Base-by-base conservation (phyloP, 202 grass and related monocot genomes). In the Saccharum hybrid region DNA sequence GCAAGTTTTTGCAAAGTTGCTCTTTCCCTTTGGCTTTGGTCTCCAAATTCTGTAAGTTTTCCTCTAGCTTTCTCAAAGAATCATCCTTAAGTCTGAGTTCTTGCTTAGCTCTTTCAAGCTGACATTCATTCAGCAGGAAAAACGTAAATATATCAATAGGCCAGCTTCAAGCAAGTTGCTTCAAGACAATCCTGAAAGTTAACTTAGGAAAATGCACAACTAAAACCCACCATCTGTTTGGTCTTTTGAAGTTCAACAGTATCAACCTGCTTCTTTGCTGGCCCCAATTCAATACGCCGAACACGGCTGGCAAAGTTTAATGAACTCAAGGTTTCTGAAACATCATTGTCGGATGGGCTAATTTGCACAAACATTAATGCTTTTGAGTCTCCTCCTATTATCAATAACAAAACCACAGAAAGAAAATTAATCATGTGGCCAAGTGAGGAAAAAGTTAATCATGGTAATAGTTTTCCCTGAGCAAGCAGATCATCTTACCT, bases 311-410 rank as follows among this genome's bases (percentile, higher is more conserved):
- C 93, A 12, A 99, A 99, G 79, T 94, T 99, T 52, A 99, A 70
- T 49, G 96, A 99, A 81, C 91, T 99, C 36, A 99, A 85, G 46
- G 96, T 96, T 88, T 99, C 96, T 14, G 91, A 86, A 19, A 81
- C 63, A 63, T 99, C 96, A 31, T 96, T 99, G 36, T 94, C 76
- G 0, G 96, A 96, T 56, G 96, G 96, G 61, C 96, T 94, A 60
- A 99, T 94, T 92, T 99, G 96, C 38, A 99, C 93, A 76, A 99
- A 91, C 96, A 99, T 96, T 80, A 99, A 78, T 11, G 96, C 89
- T 87, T 99, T 99, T 8, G 96, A 94, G 36, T 96, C 91, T 39
- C 96, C 93, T 69, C 93, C 96, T 98, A 70, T 83, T 52, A 79
- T 74, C 57, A 69, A 51, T 45, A 18, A 22, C 1, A 82, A 64